phyloP scores from a whole-genome alignment of 164 flowering plant genomes.

The Cinnamomum chago region DNA sequence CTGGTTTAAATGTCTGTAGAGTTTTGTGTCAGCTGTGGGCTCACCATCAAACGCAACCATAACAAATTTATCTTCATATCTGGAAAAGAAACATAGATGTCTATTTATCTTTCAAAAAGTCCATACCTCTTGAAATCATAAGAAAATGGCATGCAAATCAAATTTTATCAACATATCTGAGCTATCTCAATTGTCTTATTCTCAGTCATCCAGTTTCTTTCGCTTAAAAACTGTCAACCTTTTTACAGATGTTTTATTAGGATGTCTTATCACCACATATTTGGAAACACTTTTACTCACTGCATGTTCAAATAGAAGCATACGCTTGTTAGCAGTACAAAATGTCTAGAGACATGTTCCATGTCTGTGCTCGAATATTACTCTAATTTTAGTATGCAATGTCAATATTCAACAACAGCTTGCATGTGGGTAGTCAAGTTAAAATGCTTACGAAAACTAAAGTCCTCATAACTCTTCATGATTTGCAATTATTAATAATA shows the following conservation, averaged over 20 bases:
- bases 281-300: not conserved
- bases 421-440: too few relatives aligned
- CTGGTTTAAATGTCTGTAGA: slow-evolving; percentile 53
- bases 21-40: slow-evolving; percentile 90
- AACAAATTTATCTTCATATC: slow-evolving; percentile 76
- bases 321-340: too few relatives aligned
- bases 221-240: not conserved
- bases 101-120: not conserved
- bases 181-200: not conserved
- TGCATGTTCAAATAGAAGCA: too few relatives aligned
- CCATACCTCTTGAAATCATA: not conserved
- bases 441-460: too few relatives aligned
- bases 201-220: not conserved
- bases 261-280: not conserved
- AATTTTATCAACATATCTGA: not conserved
- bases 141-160: not conserved
- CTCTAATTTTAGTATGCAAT: too few relatives aligned
- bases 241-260: not conserved
- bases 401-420: too few relatives aligned
- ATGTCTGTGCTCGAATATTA: too few relatives aligned
- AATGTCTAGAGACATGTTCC: too few relatives aligned
- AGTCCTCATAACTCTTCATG: too few relatives aligned
- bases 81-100: slow-evolving; percentile 20
- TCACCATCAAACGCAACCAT: slow-evolving; percentile 70
- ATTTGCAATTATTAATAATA: too few relatives aligned